Evolutionary conservation across 495 filamentous ascomycete genomes (phyloP).

Genomic region (Trichocladium uniseriatum): DNA sequence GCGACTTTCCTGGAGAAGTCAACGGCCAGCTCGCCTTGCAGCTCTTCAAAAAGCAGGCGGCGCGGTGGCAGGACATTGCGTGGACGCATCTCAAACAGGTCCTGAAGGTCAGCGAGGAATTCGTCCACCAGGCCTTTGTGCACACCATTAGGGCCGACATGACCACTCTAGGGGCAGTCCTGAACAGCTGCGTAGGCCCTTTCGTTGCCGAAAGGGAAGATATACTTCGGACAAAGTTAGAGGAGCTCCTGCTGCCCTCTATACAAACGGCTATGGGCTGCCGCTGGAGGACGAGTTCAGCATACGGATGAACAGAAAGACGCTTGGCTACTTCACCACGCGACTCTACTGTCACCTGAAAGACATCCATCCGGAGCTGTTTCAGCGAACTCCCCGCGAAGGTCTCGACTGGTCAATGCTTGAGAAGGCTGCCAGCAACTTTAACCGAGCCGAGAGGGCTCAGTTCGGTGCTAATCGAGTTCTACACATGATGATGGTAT

Average conservation of each 20-base stretch:
- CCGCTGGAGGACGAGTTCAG: neutral
- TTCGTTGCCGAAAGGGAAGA: constrained; percentile 27
- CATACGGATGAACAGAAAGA: neutral
- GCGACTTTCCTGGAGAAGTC: constrained; percentile 16
- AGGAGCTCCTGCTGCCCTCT: constrained; percentile 31
- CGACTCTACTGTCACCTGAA: neutral
- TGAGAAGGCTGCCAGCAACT: neutral
- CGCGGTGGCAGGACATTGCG: constrained; percentile 18
- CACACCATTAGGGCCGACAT: constrained; percentile 13
- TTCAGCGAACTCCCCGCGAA: neutral
- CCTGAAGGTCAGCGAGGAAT: constrained; percentile 3
- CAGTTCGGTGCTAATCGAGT: neutral
- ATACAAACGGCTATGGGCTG: neutral
- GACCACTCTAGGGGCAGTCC: constrained; percentile 15
- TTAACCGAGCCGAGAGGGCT: too few species aligned
- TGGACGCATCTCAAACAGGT: constrained; percentile 9
- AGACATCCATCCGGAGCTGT: neutral
- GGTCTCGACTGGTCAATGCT: neutral
- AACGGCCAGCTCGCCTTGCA: constrained; percentile 13
- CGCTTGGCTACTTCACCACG: neutral
- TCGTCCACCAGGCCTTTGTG: constrained; percentile 15
- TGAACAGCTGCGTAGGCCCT: constrained; percentile 26
- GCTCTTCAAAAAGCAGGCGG: constrained; percentile 16
- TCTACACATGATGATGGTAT: neutral
- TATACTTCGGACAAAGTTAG: constrained; percentile 19